Conservation (phyloP, 768 basidiomycete species). For the Boletus sp. region DNA sequence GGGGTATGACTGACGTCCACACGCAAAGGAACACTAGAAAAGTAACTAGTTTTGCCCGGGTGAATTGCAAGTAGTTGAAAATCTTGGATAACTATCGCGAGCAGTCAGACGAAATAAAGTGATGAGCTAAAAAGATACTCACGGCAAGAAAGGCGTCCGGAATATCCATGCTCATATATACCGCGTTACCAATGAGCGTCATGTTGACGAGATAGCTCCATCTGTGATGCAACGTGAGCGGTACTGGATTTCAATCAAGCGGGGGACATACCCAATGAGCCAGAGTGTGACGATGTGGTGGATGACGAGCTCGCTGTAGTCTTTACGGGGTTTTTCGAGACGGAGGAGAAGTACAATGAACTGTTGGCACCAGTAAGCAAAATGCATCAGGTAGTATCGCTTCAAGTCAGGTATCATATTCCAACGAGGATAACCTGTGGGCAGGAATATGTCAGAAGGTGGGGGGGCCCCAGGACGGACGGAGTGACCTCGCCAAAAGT, state of each 20-base stretch:
- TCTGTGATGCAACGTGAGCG: constrained; percentile 36
- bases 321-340: constrained; percentile 94
- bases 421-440: constrained; percentile 83
- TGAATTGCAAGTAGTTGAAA: constrained; percentile 79
- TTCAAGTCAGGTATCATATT: constrained; percentile 84
- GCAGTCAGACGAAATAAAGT: not conserved
- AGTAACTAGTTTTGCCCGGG: constrained; percentile 56
- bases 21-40: constrained; percentile 66
- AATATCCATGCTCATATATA: constrained; percentile 97
- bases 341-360: constrained; percentile 78
- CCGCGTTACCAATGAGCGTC: constrained; percentile 85
- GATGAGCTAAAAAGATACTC: constrained; percentile 26
- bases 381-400: constrained; percentile 90
- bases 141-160: constrained; percentile 89
- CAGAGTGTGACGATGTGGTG: constrained; percentile 96
- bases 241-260: not conserved
- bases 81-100: constrained; percentile 71
- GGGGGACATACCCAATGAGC: constrained; percentile 72
- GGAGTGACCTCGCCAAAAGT: constrained; percentile 78
- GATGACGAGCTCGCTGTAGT: constrained; percentile 79
- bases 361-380: constrained; percentile 94
- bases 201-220: constrained; percentile 84
- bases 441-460: not conserved
- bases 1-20: constrained; percentile 69
- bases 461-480: not conserved